Evolutionary conservation across 2,329 filamentous ascomycete genomes (phyloP).

Genomic region (Xylariaceae sp.): DNA sequence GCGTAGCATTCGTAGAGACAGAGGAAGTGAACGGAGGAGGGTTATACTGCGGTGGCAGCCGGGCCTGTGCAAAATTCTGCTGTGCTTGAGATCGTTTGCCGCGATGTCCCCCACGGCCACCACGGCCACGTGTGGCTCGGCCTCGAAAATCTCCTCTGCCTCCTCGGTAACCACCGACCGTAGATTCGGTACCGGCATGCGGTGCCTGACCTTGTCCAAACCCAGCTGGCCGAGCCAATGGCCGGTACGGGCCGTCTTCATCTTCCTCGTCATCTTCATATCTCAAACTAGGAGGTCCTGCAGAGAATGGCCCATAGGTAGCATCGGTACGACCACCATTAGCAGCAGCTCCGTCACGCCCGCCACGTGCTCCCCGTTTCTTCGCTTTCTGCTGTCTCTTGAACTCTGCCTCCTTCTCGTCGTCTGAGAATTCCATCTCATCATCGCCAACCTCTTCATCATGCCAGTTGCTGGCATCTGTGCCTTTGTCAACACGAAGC

Average conservation of each 20-base stretch:
- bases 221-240: constrained; percentile 65
- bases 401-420: constrained; percentile 86
- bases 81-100: constrained; percentile 32
- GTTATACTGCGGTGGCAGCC: constrained; percentile 30
- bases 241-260: constrained; percentile 66
- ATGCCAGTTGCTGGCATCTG: constrained; percentile 90
- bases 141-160: constrained; percentile 48
- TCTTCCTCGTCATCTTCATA: constrained; percentile 67
- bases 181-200: constrained; percentile 39
- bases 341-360: constrained; percentile 36
- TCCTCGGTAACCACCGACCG: constrained; percentile 36
- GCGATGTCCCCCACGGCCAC: constrained; percentile 44
- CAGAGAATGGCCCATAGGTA: constrained; percentile 31
- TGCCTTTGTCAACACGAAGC: constrained; percentile 76
- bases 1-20: constrained; percentile 36
- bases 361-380: constrained; percentile 45
- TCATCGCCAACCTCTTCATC: constrained; percentile 87
- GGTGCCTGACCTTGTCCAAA: constrained; percentile 51
- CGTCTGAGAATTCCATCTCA: constrained; percentile 93
- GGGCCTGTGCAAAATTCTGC: constrained; percentile 34
- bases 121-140: constrained; percentile 40
- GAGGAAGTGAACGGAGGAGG: constrained; percentile 24
- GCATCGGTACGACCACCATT: constrained; percentile 38
- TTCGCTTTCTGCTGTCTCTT: constrained; percentile 69
- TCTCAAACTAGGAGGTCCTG: constrained; percentile 48